Evolutionary conservation across 495 filamentous ascomycete genomes (phyloP).

Genomic region (Aspergillus carlsbadensis): DNA sequence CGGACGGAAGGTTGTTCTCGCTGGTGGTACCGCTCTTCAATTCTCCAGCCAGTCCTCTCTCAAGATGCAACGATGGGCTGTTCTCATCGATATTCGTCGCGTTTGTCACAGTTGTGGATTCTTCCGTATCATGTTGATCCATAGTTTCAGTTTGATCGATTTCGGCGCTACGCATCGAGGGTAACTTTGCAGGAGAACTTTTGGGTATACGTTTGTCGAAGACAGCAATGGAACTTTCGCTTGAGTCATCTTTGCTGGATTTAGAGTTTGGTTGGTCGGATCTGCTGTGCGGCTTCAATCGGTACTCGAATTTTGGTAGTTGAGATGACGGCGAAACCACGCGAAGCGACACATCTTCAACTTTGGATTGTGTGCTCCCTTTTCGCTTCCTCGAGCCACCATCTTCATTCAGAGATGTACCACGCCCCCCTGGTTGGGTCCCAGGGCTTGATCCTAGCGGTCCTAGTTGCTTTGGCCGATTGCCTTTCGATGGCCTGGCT

Average conservation of each 20-base stretch:
- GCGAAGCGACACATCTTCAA: conserved; percentile 28
- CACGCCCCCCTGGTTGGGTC: background rate
- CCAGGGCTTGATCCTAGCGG: background rate
- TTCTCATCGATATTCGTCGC: conserved; percentile 22
- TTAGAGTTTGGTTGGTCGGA: background rate
- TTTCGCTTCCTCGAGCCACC: background rate
- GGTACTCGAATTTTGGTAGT: conserved; percentile 47
- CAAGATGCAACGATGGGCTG: conserved; percentile 6
- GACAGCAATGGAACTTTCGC: background rate
- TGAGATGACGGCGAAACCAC: conserved; percentile 44
- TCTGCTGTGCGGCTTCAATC: conserved; percentile 23
- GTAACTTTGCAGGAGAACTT: background rate
- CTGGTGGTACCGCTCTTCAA: conserved; percentile 26
- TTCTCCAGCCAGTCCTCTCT: conserved; percentile 1
- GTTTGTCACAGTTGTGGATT: conserved; percentile 13
- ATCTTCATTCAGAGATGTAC: background rate
- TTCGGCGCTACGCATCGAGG: background rate
- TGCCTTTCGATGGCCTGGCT: background rate
- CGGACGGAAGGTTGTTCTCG: conserved; percentile 40
- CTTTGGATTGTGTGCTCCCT: background rate
- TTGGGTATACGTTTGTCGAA: background rate
- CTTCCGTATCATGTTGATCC: background rate
- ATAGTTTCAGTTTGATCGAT: background rate
- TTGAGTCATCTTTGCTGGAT: background rate
- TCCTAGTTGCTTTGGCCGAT: background rate